Evolutionary conservation across 169 alveolate genomes (phyloP).

Genomic region (Hepatocystis sp.): DNA sequence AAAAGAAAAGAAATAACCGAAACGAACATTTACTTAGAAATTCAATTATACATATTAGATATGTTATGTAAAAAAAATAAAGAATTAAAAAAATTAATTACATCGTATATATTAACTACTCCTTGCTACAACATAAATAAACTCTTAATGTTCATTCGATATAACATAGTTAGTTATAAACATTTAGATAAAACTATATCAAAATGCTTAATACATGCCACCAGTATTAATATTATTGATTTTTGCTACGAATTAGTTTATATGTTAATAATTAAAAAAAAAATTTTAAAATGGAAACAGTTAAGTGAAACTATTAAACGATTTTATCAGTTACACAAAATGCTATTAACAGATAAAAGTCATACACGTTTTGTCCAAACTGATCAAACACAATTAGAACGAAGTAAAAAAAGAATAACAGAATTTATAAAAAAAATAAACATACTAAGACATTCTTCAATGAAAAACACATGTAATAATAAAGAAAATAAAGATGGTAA

Average conservation of each 20-base stretch:
- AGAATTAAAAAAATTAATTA: slow-evolving; percentile 39
- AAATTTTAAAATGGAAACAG: slow-evolving; percentile 24
- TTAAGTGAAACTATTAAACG: slow-evolving; percentile 26
- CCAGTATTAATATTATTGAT: slow-evolving; percentile 11
- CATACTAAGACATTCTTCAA: too few relatives aligned
- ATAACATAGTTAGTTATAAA: slow-evolving; percentile 32
- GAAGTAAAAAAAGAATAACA: not conserved
- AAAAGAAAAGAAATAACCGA: slow-evolving; percentile 9
- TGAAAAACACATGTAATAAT: too few relatives aligned
- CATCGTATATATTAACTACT: slow-evolving; percentile 42
- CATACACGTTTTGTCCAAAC: not conserved
- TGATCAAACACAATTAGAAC: slow-evolving; percentile 12
- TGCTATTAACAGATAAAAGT: slow-evolving; percentile 17
- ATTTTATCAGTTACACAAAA: slow-evolving; percentile 11
- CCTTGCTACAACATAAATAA: slow-evolving; percentile 28
- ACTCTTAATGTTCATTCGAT: slow-evolving; percentile 41
- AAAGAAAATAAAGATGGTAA: slow-evolving; percentile 15
- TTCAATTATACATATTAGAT: slow-evolving; percentile 68
- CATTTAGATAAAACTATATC: slow-evolving; percentile 25
- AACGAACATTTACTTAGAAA: slow-evolving; percentile 29
- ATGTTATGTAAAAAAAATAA: slow-evolving; percentile 25
- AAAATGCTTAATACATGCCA: slow-evolving; percentile 12
- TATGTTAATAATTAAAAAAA: slow-evolving; percentile 31
- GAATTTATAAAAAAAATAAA: too few relatives aligned
- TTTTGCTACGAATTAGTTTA: slow-evolving; percentile 41